Conservation (phyloP, 2,329 filamentous ascomycete species). For the Madurella fahalii region DNA sequence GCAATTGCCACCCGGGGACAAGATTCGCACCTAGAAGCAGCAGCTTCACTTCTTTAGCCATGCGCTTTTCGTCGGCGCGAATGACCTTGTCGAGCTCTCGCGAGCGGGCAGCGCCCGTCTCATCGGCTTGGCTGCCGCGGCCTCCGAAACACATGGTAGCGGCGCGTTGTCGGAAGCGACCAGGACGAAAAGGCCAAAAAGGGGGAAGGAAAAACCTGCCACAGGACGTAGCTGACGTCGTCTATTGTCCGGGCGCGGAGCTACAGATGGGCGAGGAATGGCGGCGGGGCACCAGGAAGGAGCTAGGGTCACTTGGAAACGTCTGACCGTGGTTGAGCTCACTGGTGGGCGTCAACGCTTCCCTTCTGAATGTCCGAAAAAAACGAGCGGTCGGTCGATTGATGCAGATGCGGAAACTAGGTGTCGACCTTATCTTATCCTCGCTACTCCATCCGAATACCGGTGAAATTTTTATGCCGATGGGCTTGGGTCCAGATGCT, state of each 20-base stretch:
- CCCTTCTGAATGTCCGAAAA: neutral
- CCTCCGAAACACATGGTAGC: slow-evolving; percentile 61
- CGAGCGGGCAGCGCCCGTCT: slow-evolving; percentile 51
- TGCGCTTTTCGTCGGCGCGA: slow-evolving; percentile 79
- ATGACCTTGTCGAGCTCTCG: slow-evolving; percentile 83
- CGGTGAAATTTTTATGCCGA: neutral
- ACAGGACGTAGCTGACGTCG: slow-evolving; percentile 6
- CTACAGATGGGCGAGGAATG: neutral
- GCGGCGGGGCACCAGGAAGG: slow-evolving; percentile 2
- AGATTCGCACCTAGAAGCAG: slow-evolving; percentile 71
- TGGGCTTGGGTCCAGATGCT: neutral
- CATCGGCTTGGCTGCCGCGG: slow-evolving; percentile 46
- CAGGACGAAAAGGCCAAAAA: neutral
- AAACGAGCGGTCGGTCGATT: neutral
- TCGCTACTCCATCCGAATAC: neutral
- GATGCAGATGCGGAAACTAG: slow-evolving; percentile 1
- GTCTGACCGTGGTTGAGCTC: neutral
- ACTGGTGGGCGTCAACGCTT: neutral
- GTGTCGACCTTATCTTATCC: neutral
- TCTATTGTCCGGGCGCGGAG: slow-evolving; percentile 4
- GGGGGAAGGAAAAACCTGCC: neutral
- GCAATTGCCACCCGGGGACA: neutral
- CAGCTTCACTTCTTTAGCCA: slow-evolving; percentile 88
- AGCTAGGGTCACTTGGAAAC: slow-evolving; percentile 4
- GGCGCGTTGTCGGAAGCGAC: neutral